Percentiles rank a stretch among this genome's conserved stretches.
phyloP scores from a whole-genome alignment of 805 yeast species.

The Saccharomycopsis fibuligera region DNA sequence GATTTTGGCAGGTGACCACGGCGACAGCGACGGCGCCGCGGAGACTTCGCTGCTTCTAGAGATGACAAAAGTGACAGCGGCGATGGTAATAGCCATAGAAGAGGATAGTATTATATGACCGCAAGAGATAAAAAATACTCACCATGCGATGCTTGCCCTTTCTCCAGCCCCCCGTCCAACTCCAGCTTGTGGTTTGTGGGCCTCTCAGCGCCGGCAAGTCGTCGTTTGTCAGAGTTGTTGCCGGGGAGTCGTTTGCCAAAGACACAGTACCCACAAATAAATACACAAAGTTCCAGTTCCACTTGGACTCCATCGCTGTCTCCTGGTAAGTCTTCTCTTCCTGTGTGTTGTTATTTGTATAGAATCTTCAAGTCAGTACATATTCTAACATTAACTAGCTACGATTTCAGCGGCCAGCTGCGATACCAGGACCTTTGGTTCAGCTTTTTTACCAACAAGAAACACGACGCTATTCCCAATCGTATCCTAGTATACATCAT shows the following conservation, averaged over 20 bases:
- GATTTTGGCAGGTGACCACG: too few relatives aligned
- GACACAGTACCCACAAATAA: slow-evolving; percentile 13
- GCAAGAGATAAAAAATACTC: too few relatives aligned
- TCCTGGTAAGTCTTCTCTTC: slow-evolving; percentile 10
- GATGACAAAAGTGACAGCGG: too few relatives aligned
- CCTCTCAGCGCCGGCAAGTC: slow-evolving; percentile 14
- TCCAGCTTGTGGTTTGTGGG: slow-evolving; percentile 5
- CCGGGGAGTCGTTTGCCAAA: neutral
- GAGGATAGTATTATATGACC: too few relatives aligned
- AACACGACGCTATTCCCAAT: too few relatives aligned
- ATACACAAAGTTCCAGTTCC: neutral
- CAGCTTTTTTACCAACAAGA: neutral
- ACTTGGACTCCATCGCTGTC: neutral
- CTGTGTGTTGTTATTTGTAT: too few relatives aligned
- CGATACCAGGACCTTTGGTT: slow-evolving; percentile 5
- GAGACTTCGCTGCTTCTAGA: too few relatives aligned
- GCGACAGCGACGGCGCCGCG: too few relatives aligned
- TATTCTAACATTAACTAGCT: neutral
- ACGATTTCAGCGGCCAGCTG: slow-evolving; percentile 13
- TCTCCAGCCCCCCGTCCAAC: neutral
- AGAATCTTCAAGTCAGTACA: too few relatives aligned
- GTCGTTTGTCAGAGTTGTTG: neutral
- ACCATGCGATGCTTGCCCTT: too few relatives aligned
- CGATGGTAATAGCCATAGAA: too few relatives aligned
- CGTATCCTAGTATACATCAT: slow-evolving; percentile 9